Evolutionary conservation across 306 rosid genomes (phyloP).

Genomic region (Urtica urens): DNA sequence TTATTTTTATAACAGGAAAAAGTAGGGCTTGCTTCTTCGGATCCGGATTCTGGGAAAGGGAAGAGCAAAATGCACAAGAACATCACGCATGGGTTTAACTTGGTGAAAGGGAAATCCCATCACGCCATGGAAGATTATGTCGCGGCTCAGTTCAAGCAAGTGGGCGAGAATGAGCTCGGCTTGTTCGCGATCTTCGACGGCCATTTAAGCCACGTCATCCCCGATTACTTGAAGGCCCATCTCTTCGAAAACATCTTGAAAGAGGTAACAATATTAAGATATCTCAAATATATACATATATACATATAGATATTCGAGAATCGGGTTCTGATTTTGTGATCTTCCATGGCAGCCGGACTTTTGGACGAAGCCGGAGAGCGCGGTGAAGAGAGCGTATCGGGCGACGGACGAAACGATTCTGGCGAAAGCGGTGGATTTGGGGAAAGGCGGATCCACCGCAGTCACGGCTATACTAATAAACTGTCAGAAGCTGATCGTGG

Average conservation of each 20-base stretch:
- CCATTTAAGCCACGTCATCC: conserved; percentile 69
- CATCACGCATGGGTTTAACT: conserved; percentile 73
- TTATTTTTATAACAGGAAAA: conserved; percentile 67
- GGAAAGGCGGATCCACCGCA: conserved; percentile 94
- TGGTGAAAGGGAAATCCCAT: conserved; percentile 68
- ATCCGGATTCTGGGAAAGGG: conserved; percentile 90
- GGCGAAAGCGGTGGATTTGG: conserved; percentile 59
- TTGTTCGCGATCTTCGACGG: conserved; percentile 95
- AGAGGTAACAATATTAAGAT: conserved; percentile 41
- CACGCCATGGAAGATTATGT: conserved; percentile 89
- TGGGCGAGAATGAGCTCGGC: conserved; percentile 68
- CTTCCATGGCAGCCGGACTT: conserved; percentile 48
- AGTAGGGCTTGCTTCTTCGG: conserved; percentile 57
- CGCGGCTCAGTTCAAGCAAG: conserved; percentile 71
- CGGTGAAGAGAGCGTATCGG: conserved; percentile 62
- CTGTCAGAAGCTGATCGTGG: conserved; percentile 67
- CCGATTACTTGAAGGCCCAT: conserved; percentile 60
- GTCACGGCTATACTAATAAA: conserved; percentile 88
- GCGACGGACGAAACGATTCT: conserved; percentile 64
- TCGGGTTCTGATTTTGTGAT: no score
- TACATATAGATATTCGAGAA: no score
- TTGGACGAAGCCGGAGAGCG: conserved; percentile 55
- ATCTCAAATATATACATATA: neutral
- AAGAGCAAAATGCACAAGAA: conserved; percentile 85
- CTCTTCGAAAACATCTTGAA: conserved; percentile 66